Base-by-base conservation (phyloP, 2,329 filamentous ascomycete genomes). In the Knufia fluminis region DNA sequence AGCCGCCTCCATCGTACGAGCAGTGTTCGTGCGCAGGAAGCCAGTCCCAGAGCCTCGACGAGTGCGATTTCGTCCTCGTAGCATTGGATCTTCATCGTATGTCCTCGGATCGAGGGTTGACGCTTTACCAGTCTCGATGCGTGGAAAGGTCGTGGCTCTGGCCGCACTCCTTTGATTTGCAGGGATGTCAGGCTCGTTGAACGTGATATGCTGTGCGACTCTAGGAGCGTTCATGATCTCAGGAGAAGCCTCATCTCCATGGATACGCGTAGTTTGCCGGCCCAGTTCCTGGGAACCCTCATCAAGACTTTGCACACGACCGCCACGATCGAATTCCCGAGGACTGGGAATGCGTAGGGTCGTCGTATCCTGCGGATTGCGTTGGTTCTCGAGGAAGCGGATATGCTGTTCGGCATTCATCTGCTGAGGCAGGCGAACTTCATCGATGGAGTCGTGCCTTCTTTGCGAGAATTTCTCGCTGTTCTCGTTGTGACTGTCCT, bases 341-440 rank as follows among this genome's bases (percentile, higher is more conserved):
- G 92, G 92, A 17, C 90, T 90, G 0, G 92, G 92, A 59, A 98
- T 97, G 35, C 88, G 83, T 38, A 97, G 70, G 0, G 89, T 80
- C 28, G 82, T 81, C 47, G 80, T 83, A 49, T 85, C 82, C 54
- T 81, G 80, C 1, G 73, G 74, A 49, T 86, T 83, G 32, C 89
- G 79, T 64, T 96, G 91, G 26, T 85, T 83, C 64, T 95, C 81
- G 12, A 96, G 66, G 60, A 97, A 92, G 4, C 85, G 85, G 60
- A 96, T 94, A 61, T 94, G 87, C 53, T 90, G 84, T 48, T 88
- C 85, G 39, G 85, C 75, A 28, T 76, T 72, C 42, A 78, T 64
- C 41, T 69, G 72, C 3, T 69, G 65, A 0, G 78, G 77, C 8
- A 83, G 60, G 7, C 71, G 70, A 8, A 80, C 68, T 39, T 72